A percentile compares a stretch with the other conserved stretches of the same genome.
Conservation (phyloP, 305 asterid genomes). For the Nicotiana rustica region DNA sequence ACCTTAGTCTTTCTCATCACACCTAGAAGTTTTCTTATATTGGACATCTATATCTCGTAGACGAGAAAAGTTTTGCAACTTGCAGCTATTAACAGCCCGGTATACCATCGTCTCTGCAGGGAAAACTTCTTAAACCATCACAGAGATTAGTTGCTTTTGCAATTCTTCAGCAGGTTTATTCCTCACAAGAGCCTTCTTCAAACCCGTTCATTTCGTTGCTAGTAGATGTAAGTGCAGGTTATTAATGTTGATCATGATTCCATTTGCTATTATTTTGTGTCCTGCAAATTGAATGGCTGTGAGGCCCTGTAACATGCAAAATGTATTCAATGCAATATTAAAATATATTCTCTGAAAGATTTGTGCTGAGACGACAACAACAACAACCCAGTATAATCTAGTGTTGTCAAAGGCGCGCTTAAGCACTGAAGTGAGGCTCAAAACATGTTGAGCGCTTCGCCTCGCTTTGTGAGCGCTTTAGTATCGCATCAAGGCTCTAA, state of each 20-base stretch:
- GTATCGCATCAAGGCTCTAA: too few relatives aligned
- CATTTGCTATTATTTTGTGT: conserved; percentile 15
- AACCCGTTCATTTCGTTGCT: conserved; percentile 76
- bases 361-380: background rate
- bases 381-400: too few relatives aligned
- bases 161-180: conserved; percentile 73
- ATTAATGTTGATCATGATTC: conserved; percentile 14
- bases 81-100: conserved; percentile 3
- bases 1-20: background rate
- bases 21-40: conserved; percentile 16
- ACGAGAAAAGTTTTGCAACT: conserved; percentile 25
- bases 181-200: conserved; percentile 71
- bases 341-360: conserved; percentile 15
- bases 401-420: too few relatives aligned
- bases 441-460: too few relatives aligned
- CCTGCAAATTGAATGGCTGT: conserved; percentile 14
- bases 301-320: conserved; percentile 7
- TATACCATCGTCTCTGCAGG: conserved; percentile 57
- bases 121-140: conserved; percentile 55
- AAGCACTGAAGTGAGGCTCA: too few relatives aligned
- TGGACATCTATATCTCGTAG: background rate
- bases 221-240: conserved; percentile 69
- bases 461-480: too few relatives aligned
- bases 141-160: conserved; percentile 84
- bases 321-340: background rate